Evolutionary conservation across 495 filamentous ascomycete genomes (phyloP).

Genomic region (Trichoderma asperelloides): DNA sequence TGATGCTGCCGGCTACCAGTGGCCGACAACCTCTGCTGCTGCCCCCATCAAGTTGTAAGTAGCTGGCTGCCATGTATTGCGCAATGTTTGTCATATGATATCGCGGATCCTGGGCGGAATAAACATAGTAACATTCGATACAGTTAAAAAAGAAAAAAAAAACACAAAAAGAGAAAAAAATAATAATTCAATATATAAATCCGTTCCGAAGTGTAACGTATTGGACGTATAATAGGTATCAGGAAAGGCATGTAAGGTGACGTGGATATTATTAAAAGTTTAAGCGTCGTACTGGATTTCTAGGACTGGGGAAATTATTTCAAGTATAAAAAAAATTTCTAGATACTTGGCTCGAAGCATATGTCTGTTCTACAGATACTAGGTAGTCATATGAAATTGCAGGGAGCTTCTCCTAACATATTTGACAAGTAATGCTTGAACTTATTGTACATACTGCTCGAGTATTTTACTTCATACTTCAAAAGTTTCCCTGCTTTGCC

Average conservation of each 20-base stretch:
- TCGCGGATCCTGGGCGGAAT: background rate
- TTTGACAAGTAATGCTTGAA: too few species aligned
- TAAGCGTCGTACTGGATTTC: background rate
- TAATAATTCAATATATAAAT: background rate
- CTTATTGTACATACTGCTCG: too few species aligned
- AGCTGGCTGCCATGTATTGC: constrained; percentile 9
- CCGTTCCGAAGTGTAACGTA: background rate
- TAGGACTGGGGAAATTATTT: background rate
- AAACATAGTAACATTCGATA: background rate
- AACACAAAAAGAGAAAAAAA: background rate
- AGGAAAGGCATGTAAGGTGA: background rate
- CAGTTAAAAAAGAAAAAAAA: background rate
- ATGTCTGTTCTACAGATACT: background rate
- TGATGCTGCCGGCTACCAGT: constrained; percentile 92
- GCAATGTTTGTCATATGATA: background rate
- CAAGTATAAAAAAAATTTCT: background rate
- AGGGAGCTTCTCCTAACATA: background rate
- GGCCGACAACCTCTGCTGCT: constrained; percentile 58
- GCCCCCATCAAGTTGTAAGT: constrained; percentile 65
- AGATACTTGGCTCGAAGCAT: background rate
- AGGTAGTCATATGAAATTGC: background rate
- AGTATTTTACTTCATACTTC: too few species aligned
- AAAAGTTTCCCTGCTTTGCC: too few species aligned
- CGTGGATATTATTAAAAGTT: background rate
- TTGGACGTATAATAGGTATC: background rate